Evolutionary conservation across 441 rosid species (phyloP), one percentile per base, ranked within the genome.

Genomic region (Adansonia rubrostipa): DNA sequence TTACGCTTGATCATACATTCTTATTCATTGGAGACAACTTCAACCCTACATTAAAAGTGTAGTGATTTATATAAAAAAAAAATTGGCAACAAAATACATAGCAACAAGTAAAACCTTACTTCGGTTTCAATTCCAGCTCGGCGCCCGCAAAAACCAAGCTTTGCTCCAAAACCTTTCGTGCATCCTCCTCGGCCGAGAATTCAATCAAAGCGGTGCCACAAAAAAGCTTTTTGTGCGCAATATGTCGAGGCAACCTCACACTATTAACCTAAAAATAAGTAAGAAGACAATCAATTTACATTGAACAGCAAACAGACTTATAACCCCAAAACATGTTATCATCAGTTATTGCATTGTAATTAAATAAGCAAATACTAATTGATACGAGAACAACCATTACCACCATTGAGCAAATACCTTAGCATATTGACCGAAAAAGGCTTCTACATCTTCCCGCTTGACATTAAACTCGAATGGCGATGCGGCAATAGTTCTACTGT

Each of bases 231-330:
- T 85, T 82, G 85, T 96, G 94, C 56, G 86, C 92, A 28, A 89
- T 88, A 86, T 89, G 97, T 48, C 89, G 92, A 80, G 99, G 98
- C 87, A 92, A 79, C 84, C 98, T 93, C 85, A 93, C 94, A 78
- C 98, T 93, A 76, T 86, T 88, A 51, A 96, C 94, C 99, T 96
- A 88, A 48, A 62, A 76, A 83, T 2, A 57, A 51, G 13, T 24
- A 70, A 54, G 14, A 66, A 73, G 40, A 61, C 6, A 36, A 47
- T 48, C 48, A 71, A 14, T 19, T 73, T 19, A 24, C 36, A 68
- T 40, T 64, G 9, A 42, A 80, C 20, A 47, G 9, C 19, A 73
- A 72, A 75, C 44, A 62, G 36, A 74, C 50, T 58, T 50, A 80
- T 19, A 74, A 68, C 33, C 44, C 6, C n/a, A 7, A 68, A 69